Conservation (phyloP, 1,139 yeast genomes). For the Chernovozyma aurita region DNA sequence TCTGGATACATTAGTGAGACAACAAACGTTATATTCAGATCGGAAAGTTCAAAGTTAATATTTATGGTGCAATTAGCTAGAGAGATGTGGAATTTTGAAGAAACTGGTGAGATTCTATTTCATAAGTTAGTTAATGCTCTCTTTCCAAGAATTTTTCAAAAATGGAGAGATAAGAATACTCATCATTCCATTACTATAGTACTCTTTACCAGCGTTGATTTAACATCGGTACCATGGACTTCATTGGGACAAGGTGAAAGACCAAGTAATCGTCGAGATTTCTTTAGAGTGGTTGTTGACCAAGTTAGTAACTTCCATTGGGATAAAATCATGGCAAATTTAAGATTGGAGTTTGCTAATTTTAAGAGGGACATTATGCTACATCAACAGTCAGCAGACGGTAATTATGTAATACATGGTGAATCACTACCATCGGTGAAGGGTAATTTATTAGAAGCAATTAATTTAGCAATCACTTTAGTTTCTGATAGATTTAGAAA, state of each 20-base stretch:
- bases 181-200: constrained; percentile 92
- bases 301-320: constrained; percentile 84
- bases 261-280: constrained; percentile 66
- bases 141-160: constrained; percentile 82
- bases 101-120: constrained; percentile 90
- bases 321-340: constrained; percentile 86
- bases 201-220: constrained; percentile 76
- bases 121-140: constrained; percentile 88
- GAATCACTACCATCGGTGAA: constrained; percentile 79
- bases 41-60: constrained; percentile 82
- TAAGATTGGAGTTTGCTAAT: constrained; percentile 79
- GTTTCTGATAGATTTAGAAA: constrained; percentile 79
- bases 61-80: constrained; percentile 84
- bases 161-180: constrained; percentile 82
- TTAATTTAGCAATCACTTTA: constrained; percentile 76
- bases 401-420: constrained; percentile 36
- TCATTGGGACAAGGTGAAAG: constrained; percentile 68
- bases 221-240: constrained; percentile 52
- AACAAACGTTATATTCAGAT: constrained; percentile 79
- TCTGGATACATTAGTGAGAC: constrained; percentile 64
- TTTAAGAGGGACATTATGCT: constrained; percentile 71
- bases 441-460: constrained; percentile 84
- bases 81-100: constrained; percentile 99
- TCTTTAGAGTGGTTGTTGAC: constrained; percentile 90
- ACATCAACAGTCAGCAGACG: constrained; percentile 20